Percentiles rank a stretch among this genome's conserved stretches.
phyloP scores from a whole-genome alignment of 2,329 filamentous ascomycete genomes.

The Chaetothyriales sp. region DNA sequence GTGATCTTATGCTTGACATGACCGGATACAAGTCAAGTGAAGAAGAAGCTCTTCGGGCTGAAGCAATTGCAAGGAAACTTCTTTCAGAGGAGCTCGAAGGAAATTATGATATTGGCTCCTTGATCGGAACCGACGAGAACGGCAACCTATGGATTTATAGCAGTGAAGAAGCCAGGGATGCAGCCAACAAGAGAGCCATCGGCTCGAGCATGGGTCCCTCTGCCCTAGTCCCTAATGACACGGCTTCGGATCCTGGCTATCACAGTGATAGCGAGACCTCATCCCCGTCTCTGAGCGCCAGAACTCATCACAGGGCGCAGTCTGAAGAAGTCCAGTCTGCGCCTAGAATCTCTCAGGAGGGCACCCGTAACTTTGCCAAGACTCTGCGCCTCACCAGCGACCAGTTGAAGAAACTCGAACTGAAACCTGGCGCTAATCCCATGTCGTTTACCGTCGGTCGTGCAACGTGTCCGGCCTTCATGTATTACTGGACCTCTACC shows the following conservation, averaged over 20 bases:
- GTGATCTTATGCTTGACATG: conserved; percentile 97
- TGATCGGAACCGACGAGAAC: conserved; percentile 89
- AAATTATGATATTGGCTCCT: conserved; percentile 86
- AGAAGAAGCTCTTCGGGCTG: conserved; percentile 78
- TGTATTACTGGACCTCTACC: conserved; percentile 88
- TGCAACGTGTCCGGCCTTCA: conserved; percentile 78
- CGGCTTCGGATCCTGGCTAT: conserved; percentile 83
- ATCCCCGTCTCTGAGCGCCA: conserved; percentile 49
- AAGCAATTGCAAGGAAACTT: conserved; percentile 85
- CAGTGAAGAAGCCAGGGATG: conserved; percentile 88
- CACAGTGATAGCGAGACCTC: conserved; percentile 71
- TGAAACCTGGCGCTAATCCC: conserved; percentile 75
- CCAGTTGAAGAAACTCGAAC: conserved; percentile 71
- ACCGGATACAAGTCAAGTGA: conserved; percentile 90
- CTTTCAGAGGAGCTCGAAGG: conserved; percentile 85
- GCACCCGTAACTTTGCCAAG: conserved; percentile 85
- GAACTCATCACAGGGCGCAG: conserved; percentile 40
- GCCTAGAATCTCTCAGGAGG: conserved; percentile 43
- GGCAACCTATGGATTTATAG: conserved; percentile 99
- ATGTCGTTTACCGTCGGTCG: conserved; percentile 96
- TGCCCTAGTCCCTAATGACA: conserved; percentile 53
- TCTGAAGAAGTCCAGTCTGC: conserved; percentile 48
- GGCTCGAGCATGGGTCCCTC: conserved; percentile 39
- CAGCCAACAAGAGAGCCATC: conserved; percentile 54
- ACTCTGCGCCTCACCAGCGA: conserved; percentile 89